Evolutionary conservation across 768 basidiomycete genomes (phyloP).

Genomic region (Auriscalpium vulgare): DNA sequence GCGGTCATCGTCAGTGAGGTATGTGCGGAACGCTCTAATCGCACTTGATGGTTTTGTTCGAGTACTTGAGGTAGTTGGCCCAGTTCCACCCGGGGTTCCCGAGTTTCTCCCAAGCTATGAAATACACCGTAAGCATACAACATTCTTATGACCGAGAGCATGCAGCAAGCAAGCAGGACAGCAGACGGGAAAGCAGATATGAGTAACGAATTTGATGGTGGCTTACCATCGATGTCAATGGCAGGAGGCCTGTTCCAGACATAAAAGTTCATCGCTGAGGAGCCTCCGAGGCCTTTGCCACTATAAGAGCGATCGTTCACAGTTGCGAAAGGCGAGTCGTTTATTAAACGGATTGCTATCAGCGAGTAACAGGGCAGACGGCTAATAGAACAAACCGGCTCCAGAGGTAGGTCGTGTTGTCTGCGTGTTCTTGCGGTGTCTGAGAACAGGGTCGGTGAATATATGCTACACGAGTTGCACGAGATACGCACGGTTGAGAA

Average conservation of each 20-base stretch:
- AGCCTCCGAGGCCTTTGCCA: conserved; percentile 15
- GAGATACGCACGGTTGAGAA: conserved; percentile 9
- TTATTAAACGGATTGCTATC: no score
- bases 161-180: no score
- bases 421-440: conserved; percentile 13
- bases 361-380: neutral
- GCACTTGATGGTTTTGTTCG: conserved; percentile 15
- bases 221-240: conserved; percentile 15
- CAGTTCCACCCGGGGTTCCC: conserved; percentile 24
- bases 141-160: neutral
- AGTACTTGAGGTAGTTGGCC: conserved; percentile 15
- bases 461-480: no score
- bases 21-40: neutral
- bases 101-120: conserved; percentile 14
- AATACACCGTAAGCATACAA: neutral
- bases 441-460: neutral
- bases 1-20: no score
- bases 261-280: conserved; percentile 15
- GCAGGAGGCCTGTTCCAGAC: conserved; percentile 15
- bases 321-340: neutral
- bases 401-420: conserved; percentile 7
- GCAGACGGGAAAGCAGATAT: no score
- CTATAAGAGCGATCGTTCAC: neutral
- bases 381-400: neutral
- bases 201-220: no score